Percentiles rank a stretch among this genome's conserved stretches.
Conservation (phyloP, 345 rosid species). For the Salix caprea region DNA sequence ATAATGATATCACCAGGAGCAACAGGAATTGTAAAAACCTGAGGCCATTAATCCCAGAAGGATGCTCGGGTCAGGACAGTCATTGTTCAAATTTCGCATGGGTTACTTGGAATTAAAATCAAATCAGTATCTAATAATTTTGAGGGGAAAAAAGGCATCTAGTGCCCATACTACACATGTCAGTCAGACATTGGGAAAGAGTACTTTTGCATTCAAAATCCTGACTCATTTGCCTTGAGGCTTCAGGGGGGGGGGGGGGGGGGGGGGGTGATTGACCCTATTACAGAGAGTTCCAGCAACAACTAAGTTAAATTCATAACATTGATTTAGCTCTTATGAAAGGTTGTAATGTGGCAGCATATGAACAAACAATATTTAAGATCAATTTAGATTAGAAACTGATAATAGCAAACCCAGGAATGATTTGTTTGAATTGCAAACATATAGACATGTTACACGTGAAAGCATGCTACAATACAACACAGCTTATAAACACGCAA, state of each 20-base stretch:
- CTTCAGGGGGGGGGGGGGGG: background rate
- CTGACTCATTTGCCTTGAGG: background rate
- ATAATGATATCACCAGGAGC: constrained; percentile 27
- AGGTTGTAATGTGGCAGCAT: background rate
- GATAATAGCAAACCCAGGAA: background rate
- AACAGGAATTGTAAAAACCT: constrained; percentile 30
- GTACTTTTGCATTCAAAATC: background rate
- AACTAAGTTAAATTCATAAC: background rate
- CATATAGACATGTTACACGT: background rate
- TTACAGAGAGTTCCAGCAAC: background rate
- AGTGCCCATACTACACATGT: background rate
- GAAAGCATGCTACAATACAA: background rate
- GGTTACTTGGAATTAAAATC: background rate
- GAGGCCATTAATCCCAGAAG: constrained; percentile 1
- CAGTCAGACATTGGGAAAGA: background rate
- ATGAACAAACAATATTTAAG: background rate
- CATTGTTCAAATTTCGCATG: background rate
- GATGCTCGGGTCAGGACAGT: background rate
- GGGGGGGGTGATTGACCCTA: background rate
- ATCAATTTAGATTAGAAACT: background rate
- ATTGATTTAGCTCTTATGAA: background rate
- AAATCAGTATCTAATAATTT: background rate
- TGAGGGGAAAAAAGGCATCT: background rate
- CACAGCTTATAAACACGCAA: background rate
- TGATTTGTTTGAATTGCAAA: background rate